phyloP scores from a whole-genome alignment of 176 grass and related monocot genomes.

The Oryza brachyantha region DNA sequence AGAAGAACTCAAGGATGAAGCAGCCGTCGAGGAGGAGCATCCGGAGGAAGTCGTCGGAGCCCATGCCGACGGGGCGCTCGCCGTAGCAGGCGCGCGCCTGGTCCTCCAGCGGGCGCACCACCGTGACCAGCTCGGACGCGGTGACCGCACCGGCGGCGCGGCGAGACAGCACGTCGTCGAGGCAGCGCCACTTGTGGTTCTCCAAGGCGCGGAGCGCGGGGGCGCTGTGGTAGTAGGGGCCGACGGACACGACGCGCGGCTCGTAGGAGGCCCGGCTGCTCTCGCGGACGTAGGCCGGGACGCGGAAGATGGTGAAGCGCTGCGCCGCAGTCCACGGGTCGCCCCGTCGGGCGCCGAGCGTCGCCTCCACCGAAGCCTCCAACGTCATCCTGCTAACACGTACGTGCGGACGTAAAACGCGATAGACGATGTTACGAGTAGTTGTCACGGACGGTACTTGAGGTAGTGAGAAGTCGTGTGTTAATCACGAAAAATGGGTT shows the following conservation, averaged over 20 bases:
- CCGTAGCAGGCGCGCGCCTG: constrained; percentile 13
- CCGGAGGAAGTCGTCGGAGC: not conserved
- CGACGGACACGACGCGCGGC: constrained; percentile 16
- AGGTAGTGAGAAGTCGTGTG: no score
- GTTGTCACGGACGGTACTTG: no score
- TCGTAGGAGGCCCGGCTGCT: not conserved
- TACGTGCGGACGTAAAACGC: no score
- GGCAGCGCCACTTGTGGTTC: constrained; percentile 3
- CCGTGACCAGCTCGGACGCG: not conserved
- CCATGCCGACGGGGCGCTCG: not conserved
- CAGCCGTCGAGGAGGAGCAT: constrained; percentile 32
- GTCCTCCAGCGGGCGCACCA: not conserved
- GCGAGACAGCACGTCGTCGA: not conserved
- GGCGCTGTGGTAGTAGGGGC: constrained; percentile 10
- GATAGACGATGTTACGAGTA: no score
- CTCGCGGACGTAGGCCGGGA: constrained; percentile 7
- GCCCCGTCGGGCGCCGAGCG: not conserved
- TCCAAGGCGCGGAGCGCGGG: not conserved
- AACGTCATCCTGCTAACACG: not conserved
- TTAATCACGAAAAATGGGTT: no score
- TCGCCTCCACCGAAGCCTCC: not conserved
- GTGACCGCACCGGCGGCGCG: not conserved
- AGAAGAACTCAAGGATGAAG: constrained; percentile 27
- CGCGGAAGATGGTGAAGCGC: constrained; percentile 19
- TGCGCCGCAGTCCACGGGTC: not conserved